A percentile compares a stretch with the other conserved stretches of the same genome.
These are phyloP conservation scores for Pichia nanzhaoensis DNA, from an alignment of 805 yeast species.

Conservation along the genomic window DNA sequence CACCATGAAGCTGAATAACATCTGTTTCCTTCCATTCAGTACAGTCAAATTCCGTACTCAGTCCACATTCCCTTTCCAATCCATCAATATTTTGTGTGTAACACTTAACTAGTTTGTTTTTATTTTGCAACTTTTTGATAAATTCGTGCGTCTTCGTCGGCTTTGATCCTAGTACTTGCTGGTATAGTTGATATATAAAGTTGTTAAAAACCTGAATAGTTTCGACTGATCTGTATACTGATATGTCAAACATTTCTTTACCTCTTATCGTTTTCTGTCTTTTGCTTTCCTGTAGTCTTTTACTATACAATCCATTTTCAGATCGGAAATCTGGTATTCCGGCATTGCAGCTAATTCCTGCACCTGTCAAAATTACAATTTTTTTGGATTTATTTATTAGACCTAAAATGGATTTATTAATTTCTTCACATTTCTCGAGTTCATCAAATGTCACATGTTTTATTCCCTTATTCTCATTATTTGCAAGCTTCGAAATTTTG, in stretches of 20 bases:
- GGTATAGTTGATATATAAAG: constrained; percentile 76
- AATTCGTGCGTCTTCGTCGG: constrained; percentile 85
- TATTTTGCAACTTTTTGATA: constrained; percentile 51
- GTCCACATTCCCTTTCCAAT: constrained; percentile 59
- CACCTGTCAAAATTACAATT: constrained; percentile 79
- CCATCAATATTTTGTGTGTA: constrained; percentile 96
- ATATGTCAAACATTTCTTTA: constrained; percentile 84
- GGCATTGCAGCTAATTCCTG: constrained; percentile 94
- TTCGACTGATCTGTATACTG: constrained; percentile 62
- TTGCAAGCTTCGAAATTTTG: constrained; percentile 3
- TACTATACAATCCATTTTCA: constrained; percentile 70
- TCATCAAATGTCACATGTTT: constrained; percentile 8
- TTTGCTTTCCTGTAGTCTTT: constrained; percentile 38
- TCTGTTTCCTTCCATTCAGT: constrained; percentile 56
- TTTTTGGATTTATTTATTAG: constrained; percentile 42
- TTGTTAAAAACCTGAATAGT: constrained; percentile 73
- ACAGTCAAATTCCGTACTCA: constrained; percentile 50
- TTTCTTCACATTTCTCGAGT: background rate
- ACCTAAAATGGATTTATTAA: constrained; percentile 31
- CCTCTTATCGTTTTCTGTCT: constrained; percentile 70
- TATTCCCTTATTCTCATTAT: constrained; percentile 1
- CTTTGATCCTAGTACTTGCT: constrained; percentile 53
- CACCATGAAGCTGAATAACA: constrained; percentile 90
- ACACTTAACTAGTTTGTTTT: constrained; percentile 68
- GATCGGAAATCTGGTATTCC: constrained; percentile 96